A percentile compares a stretch with the other conserved stretches of the same genome.
phyloP scores from a whole-genome alignment of 1,284 basidiomycete species.

The Trametes sp. region DNA sequence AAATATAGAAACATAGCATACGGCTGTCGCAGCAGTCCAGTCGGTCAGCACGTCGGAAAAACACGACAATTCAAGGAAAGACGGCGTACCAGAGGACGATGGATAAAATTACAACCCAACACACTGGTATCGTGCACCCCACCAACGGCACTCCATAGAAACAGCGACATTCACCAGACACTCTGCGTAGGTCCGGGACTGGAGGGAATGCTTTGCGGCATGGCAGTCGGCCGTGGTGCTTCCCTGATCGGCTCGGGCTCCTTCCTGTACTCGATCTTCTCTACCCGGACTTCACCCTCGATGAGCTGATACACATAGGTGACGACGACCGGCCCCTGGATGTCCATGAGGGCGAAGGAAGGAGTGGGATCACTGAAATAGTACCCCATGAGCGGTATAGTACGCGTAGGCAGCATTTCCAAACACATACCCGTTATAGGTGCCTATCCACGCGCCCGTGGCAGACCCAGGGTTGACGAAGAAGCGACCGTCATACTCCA shows the following conservation, averaged over 20 bases:
- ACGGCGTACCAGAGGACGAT: conserved; percentile 9
- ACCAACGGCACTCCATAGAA: not conserved
- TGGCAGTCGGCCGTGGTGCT: conserved; percentile 43
- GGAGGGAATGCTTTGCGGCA: conserved; percentile 58
- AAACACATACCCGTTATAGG: conserved; percentile 65
- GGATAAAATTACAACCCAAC: conserved; percentile 22
- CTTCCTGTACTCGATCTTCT: conserved; percentile 85
- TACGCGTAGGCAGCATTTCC: not conserved
- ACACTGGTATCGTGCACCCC: conserved; percentile 9
- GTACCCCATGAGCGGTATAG: not conserved
- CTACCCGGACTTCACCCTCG: conserved; percentile 89
- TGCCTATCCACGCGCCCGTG: conserved; percentile 92
- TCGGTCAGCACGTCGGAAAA: not conserved
- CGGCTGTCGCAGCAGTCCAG: conserved; percentile 3
- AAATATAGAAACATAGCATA: conserved; percentile 9
- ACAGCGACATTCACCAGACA: conserved; percentile 43
- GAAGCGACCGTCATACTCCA: conserved; percentile 91
- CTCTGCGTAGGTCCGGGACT: conserved; percentile 42
- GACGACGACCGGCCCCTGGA: conserved; percentile 93
- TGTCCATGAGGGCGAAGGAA: conserved; percentile 93
- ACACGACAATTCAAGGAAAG: conserved; percentile 1
- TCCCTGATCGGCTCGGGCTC: conserved; percentile 57
- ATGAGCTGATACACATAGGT: conserved; percentile 97
- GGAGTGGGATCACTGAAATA: conserved; percentile 66
- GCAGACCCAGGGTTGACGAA: conserved; percentile 97